A percentile compares a stretch with the other conserved stretches of the same genome.
Conservation (phyloP, 1,284 basidiomycete species). For the Leucoagaricus sp. region DNA sequence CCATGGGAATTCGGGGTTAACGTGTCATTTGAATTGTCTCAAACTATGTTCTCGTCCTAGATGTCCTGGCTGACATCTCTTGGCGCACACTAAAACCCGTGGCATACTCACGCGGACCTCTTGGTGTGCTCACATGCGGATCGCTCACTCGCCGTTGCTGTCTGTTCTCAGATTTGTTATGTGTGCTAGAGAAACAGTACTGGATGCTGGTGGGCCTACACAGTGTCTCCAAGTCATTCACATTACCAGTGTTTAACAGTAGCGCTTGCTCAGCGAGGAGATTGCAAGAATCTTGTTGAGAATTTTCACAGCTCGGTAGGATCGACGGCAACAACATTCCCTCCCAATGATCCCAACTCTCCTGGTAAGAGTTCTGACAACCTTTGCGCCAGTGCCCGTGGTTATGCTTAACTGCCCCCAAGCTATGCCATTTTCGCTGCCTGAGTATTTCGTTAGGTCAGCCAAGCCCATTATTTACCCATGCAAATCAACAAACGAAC, state of each 20-base stretch:
- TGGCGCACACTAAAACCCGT: too few species aligned
- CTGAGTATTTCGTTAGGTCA: constrained; percentile 58
- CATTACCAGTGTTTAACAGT: too few species aligned
- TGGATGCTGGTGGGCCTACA: constrained; percentile 28
- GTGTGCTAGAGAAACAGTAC: constrained; percentile 24
- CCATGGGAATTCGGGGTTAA: too few species aligned
- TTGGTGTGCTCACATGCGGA: neutral
- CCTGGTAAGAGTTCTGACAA: constrained; percentile 34
- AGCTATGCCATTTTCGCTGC: constrained; percentile 61
- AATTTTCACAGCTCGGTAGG: constrained; percentile 38
- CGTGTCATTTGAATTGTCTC: neutral
- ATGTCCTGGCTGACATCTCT: too few species aligned
- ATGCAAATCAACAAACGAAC: neutral
- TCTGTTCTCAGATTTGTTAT: neutral
- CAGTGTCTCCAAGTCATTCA: neutral
- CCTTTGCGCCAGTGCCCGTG: neutral
- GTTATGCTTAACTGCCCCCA: neutral
- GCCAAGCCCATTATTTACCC: constrained; percentile 11
- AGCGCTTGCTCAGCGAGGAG: constrained; percentile 31
- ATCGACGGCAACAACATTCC: constrained; percentile 53
- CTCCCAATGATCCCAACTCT: constrained; percentile 40
- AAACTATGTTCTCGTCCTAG: neutral
- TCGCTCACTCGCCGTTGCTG: neutral
- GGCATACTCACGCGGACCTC: neutral
- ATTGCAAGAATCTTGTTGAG: constrained; percentile 46